phyloP scores from a whole-genome alignment of 176 grass and related monocot genomes.

The Sorghum bicolor region Sorghum_bicolor_NCBIv3 NC_012872.2:66579501-66580000 shows the following conservation, averaged over 20 bases:
- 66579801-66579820: not conserved
- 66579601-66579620: too few species aligned
- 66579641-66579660: not conserved
- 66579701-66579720: not conserved
- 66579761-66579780: too few species aligned
- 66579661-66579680: not conserved
- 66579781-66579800: not conserved
- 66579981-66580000: too few species aligned
- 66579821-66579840: not conserved
- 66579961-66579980: too few species aligned
- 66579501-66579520: not conserved
- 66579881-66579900: too few species aligned
- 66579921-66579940: too few species aligned
- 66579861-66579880: not conserved
- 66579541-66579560: not conserved
- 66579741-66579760: too few species aligned
- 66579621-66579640: not conserved
- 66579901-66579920: too few species aligned
- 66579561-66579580: not conserved
- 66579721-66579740: slow-evolving; percentile 1
- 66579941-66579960: too few species aligned
- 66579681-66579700: not conserved
- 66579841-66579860: too few species aligned
- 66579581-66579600: slow-evolving; percentile 14
- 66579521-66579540: not conserved